Base-by-base conservation (phyloP, 2,329 filamentous ascomycete species). In the Xylariales sp. region DNA sequence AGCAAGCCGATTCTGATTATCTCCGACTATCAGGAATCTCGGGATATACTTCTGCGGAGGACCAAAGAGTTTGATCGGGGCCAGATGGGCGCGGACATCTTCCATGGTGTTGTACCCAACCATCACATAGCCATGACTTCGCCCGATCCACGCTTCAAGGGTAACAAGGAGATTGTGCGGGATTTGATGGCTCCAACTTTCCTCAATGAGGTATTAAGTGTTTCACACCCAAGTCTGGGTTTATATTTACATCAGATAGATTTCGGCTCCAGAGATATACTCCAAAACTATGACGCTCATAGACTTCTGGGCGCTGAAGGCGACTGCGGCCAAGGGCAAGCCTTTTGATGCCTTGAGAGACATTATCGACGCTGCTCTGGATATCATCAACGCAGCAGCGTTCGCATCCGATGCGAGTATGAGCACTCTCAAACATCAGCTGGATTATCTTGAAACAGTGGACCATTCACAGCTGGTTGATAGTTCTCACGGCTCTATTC, bases 121-220 rank as follows among this genome's bases (percentile, higher is more conserved):
- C 54, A 60, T 31, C 64, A 66, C 45, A 59, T 65, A 40, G 48
- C 50, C 4, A 61, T 64, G 59, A 41, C 50, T 29, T 57, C 58
- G 5, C 40, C 49, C 8, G 53, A 64, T 40, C 55, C 59, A 3
- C 49, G 55, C 5, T 61, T 59, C 46, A 62, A 56, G 46, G 36
- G 29, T 11, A 58, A 64, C 31, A 60, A 53, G 37, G 54, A 59
- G 31, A 52, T 67, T 3, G 45, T 65, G 3, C 51, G 55, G 31
- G 63, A 66, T 29, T 47, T 66, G 5, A 64, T 67, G 64, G 52
- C 61, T 2, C 58, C 62, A 0, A 49, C 38, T 8, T 66, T 68
- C 37, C 45, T 67, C 15, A 50, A 61, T 31, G 46, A 48, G 21
- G 47, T 47, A 29, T 21, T 29, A 29, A 7, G 9, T 6, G 4